These are phyloP conservation scores for Verbascum thapsus DNA, from an alignment of 257 asterid genomes.

Conservation along the genomic window DNA sequence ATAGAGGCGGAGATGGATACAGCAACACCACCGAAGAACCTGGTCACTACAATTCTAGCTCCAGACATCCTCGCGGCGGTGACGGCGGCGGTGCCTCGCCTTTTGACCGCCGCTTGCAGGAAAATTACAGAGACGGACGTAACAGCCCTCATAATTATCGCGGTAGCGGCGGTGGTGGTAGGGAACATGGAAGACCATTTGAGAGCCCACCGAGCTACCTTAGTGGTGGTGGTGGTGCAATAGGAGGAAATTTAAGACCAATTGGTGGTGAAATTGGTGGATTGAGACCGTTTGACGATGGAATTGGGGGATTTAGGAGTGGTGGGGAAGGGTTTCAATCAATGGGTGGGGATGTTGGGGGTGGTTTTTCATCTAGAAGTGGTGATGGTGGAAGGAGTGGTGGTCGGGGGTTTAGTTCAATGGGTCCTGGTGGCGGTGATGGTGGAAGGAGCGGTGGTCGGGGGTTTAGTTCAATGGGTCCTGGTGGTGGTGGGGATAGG, in stretches of 20 bases:
- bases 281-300: slow-evolving; percentile 32
- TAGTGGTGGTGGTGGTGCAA: slow-evolving; percentile 39
- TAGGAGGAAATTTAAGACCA: slow-evolving; percentile 41
- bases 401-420: slow-evolving; percentile 11
- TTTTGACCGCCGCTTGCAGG: slow-evolving; percentile 36
- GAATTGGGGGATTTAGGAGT: too few species aligned
- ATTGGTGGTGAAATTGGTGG: slow-evolving; percentile 40
- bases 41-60: slow-evolving; percentile 27
- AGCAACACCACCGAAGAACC: slow-evolving; percentile 39
- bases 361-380: slow-evolving; percentile 24
- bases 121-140: slow-evolving; percentile 39
- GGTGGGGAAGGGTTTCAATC: slow-evolving; percentile 37
- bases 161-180: slow-evolving; percentile 37
- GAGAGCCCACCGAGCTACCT: slow-evolving; percentile 57
- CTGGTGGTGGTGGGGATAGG: slow-evolving; percentile 19
- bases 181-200: slow-evolving; percentile 48
- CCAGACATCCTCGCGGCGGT: slow-evolving; percentile 41
- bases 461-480: slow-evolving; percentile 24
- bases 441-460: slow-evolving; percentile 16
- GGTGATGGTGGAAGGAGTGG: slow-evolving; percentile 25
- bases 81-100: slow-evolving; percentile 33
- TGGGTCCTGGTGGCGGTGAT: slow-evolving; percentile 24
- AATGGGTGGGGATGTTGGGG: slow-evolving; percentile 30
- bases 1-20: slow-evolving; percentile 49
- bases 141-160: slow-evolving; percentile 34